These are phyloP conservation scores for Conticribra guillardii DNA, from an alignment of 108 stramenopile species.

Conservation along the genomic window DNA sequence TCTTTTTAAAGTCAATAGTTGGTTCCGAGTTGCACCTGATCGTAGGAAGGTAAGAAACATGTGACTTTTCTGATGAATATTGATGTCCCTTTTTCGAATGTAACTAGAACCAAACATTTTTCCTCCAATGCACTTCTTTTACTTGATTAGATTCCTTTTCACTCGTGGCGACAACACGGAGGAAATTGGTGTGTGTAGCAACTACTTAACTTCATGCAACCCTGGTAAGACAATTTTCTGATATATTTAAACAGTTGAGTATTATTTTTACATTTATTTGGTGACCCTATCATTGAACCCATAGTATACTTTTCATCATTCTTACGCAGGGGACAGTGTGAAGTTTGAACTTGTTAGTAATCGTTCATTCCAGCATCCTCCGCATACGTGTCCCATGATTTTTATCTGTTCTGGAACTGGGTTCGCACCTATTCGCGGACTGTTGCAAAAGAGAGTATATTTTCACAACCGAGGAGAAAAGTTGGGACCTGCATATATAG, in stretches of 20 bases:
- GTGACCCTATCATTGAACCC: too few species aligned
- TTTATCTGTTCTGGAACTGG: slow-evolving; percentile 30
- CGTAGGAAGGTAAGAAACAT: too few species aligned
- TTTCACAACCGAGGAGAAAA: slow-evolving; percentile 8
- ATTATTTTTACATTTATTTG: too few species aligned
- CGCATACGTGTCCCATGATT: slow-evolving; percentile 4
- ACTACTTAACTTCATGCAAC: slow-evolving; percentile 8
- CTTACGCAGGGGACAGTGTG: slow-evolving; percentile 16
- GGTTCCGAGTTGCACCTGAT: too few species aligned
- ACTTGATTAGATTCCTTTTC: slow-evolving; percentile 7
- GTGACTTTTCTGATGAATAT: too few species aligned
- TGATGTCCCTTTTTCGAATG: too few species aligned
- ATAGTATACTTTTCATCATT: not conserved
- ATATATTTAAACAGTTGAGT: too few species aligned
- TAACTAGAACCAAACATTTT: too few species aligned
- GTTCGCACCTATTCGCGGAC: slow-evolving; percentile 23
- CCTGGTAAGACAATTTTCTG: not conserved
- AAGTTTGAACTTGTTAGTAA: slow-evolving; percentile 10
- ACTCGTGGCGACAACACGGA: slow-evolving; percentile 1
- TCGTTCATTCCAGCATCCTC: slow-evolving; percentile 21
- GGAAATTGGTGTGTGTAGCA: slow-evolving; percentile 18
- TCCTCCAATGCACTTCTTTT: too few species aligned
- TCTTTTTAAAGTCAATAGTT: too few species aligned
- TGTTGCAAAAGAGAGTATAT: slow-evolving; percentile 20
- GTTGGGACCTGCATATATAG: slow-evolving; percentile 13